A percentile compares a stretch with the other conserved stretches of the same genome.
Evolutionary conservation across 768 basidiomycete species (phyloP).

Genomic region (Piloderma croceum): DNA sequence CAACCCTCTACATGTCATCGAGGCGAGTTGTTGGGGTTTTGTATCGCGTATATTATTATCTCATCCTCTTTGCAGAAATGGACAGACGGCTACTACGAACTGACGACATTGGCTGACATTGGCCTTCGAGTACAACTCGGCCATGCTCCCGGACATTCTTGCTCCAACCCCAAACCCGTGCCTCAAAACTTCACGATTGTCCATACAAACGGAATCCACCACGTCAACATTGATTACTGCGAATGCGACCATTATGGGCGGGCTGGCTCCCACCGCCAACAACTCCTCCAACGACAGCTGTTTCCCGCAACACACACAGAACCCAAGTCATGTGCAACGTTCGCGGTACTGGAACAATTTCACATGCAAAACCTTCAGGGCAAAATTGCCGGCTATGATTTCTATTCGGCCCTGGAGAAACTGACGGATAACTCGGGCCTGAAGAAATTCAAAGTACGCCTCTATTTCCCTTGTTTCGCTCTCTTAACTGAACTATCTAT

Average conservation of each 20-base stretch:
- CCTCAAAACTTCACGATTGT: slow-evolving; percentile 2
- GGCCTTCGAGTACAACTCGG: not conserved
- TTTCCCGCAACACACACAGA: slow-evolving; percentile 12
- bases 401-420: slow-evolving; percentile 7
- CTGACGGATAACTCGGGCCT: slow-evolving; percentile 8
- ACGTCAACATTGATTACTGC: slow-evolving; percentile 9
- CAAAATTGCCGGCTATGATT: slow-evolving; percentile 12
- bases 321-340: slow-evolving; percentile 12
- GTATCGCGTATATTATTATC: not conserved
- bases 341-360: slow-evolving; percentile 9
- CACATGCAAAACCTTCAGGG: slow-evolving; percentile 8
- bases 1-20: not conserved
- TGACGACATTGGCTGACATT: not conserved
- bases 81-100: not conserved
- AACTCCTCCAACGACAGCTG: slow-evolving; percentile 4
- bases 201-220: slow-evolving; percentile 12
- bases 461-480: not conserved
- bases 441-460: not conserved
- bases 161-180: not conserved
- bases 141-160: not conserved
- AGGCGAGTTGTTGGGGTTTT: not conserved
- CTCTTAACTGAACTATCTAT: not conserved
- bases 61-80: not conserved
- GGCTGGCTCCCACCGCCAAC: not conserved
- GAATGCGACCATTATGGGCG: slow-evolving; percentile 4